These are phyloP conservation scores for Oryza glumipatula DNA, from an alignment of 176 grass and related monocot genomes.

Conservation along the genomic window DNA sequence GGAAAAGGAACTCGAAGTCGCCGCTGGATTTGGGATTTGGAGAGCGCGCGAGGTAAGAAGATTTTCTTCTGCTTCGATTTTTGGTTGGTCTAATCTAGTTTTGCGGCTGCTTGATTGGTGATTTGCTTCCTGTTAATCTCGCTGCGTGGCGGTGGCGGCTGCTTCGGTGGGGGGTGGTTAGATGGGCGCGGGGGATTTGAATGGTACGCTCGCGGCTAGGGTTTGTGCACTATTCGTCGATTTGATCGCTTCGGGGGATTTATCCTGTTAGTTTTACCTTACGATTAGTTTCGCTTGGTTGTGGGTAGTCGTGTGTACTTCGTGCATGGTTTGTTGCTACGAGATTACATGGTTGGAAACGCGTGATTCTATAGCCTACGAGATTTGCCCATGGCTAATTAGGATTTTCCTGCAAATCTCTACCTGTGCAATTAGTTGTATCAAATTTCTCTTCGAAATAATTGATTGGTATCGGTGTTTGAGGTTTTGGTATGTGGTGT, in stretches of 20 bases:
- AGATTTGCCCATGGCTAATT: neutral
- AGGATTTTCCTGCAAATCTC: neutral
- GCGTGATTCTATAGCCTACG: neutral
- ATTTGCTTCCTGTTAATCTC: neutral
- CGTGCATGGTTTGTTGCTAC: neutral
- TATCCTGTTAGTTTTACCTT: no score
- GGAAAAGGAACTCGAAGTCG: neutral
- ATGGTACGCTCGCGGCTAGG: neutral
- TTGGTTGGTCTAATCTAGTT: neutral
- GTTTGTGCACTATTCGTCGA: neutral
- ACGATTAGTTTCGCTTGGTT: neutral
- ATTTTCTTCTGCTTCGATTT: neutral
- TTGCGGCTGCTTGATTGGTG: neutral
- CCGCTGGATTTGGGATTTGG: constrained; percentile 33
- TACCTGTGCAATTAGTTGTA: neutral
- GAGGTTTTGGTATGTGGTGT: neutral
- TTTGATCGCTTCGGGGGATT: neutral
- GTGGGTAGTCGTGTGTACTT: neutral
- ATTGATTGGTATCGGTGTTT: neutral
- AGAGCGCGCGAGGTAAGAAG: constrained; percentile 38
- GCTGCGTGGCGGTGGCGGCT: neutral
- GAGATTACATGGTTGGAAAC: neutral
- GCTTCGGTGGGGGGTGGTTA: no score
- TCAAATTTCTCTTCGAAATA: neutral
- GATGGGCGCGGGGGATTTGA: neutral